Percentiles rank a stretch among this genome's conserved stretches.
phyloP scores from a whole-genome alignment of 371 early-diverging fungal genomes.

The Syncephalastrum sp. region DNA sequence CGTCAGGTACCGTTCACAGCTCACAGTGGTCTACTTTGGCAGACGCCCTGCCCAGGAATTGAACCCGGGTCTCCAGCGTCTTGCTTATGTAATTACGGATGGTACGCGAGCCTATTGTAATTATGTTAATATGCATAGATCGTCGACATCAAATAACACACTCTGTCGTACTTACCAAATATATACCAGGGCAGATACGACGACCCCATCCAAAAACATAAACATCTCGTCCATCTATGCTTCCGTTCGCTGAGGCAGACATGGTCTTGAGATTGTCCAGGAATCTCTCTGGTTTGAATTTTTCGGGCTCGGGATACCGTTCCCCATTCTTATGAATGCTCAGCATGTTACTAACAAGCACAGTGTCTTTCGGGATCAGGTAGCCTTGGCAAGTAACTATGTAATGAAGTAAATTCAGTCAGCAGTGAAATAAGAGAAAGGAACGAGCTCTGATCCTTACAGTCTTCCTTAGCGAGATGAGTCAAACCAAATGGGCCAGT shows the following conservation, averaged over 20 bases:
- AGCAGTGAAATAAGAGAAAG: neutral
- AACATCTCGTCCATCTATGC: constrained; percentile 13
- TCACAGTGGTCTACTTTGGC: too few species aligned
- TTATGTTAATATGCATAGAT: too few species aligned
- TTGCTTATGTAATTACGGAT: too few species aligned
- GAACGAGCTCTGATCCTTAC: constrained; percentile 6
- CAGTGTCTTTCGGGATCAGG: constrained; percentile 35
- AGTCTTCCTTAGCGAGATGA: constrained; percentile 20
- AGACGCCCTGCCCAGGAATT: too few species aligned
- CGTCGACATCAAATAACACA: too few species aligned
- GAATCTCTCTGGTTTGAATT: constrained; percentile 26
- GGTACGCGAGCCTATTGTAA: too few species aligned
- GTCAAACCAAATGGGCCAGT: constrained; percentile 15
- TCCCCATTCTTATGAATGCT: constrained; percentile 20
- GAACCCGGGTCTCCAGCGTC: too few species aligned
- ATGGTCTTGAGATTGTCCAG: constrained; percentile 16
- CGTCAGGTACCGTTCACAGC: too few species aligned
- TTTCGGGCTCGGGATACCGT: constrained; percentile 10
- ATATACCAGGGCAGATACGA: constrained; percentile 15
- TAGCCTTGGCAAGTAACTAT: constrained; percentile 24
- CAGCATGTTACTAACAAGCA: constrained; percentile 21
- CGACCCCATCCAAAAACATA: constrained; percentile 21
- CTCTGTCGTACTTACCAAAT: constrained; percentile 12
- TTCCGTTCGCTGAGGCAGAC: constrained; percentile 14
- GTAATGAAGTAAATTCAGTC: neutral